Conservation (phyloP, 306 rosid species). For the Rubus idaeus region DNA sequence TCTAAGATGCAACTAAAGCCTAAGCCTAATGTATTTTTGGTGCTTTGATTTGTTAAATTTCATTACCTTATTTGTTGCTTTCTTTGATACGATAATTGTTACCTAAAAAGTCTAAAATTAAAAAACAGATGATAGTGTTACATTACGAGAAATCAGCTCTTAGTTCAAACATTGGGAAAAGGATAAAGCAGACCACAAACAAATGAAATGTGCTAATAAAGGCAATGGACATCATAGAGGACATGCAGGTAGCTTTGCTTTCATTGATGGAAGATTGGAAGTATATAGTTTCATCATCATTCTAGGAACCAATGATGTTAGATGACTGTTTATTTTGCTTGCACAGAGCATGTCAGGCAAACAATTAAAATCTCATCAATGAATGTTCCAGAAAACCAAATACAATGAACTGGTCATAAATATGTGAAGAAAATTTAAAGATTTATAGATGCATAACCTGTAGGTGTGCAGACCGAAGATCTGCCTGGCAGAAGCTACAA, state of each 20-base stretch:
- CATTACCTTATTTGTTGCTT: not conserved
- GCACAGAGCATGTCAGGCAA: not conserved
- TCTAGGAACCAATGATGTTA: not conserved
- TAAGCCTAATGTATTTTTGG: not conserved
- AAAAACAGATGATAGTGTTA: not conserved
- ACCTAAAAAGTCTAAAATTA: not conserved
- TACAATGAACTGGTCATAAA: not conserved
- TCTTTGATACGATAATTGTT: not conserved
- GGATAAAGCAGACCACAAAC: too few relatives aligned
- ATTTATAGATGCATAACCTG: conserved; percentile 55
- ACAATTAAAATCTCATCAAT: not conserved
- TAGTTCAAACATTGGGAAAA: not conserved
- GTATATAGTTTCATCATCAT: not conserved
- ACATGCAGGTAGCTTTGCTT: not conserved
- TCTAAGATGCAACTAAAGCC: not conserved
- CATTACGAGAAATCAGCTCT: not conserved
- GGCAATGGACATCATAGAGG: not conserved
- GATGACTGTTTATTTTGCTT: not conserved
- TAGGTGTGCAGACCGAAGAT: conserved; percentile 87
- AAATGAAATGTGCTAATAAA: not conserved
- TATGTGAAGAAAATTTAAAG: not conserved
- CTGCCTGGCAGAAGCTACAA: conserved; percentile 93
- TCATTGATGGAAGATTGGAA: not conserved
- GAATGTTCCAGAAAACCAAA: conserved; percentile 7
- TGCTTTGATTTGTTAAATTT: not conserved